Conservation (phyloP, 257 asterid species). For the Haberlea rhodopensis region DNA sequence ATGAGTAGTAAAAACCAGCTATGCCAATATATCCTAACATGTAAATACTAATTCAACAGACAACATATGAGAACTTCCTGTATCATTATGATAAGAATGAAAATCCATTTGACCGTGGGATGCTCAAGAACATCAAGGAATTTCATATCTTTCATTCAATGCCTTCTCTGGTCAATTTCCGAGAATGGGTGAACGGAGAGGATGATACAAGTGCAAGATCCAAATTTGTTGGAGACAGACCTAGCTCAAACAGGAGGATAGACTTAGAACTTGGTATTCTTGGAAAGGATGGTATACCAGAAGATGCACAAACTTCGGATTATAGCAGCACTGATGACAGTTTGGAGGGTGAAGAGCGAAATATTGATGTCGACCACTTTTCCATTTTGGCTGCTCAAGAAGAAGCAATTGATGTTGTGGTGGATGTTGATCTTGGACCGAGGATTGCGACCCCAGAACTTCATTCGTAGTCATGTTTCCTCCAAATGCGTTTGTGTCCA, state of each 20-base stretch:
- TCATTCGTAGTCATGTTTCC: constrained; percentile 41
- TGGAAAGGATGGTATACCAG: constrained; percentile 43
- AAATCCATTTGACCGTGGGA: constrained; percentile 66
- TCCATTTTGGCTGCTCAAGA: constrained; percentile 32
- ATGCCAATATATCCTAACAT: constrained; percentile 9
- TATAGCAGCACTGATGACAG: constrained; percentile 48
- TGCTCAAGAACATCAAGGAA: constrained; percentile 57
- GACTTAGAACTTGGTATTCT: constrained; percentile 55
- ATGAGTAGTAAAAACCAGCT: no score
- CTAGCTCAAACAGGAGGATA: constrained; percentile 44
- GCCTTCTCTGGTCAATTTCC: constrained; percentile 59
- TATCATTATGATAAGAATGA: constrained; percentile 78
- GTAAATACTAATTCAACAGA: constrained; percentile 42
- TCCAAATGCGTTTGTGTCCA: no score
- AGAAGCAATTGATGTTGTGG: constrained; percentile 21
- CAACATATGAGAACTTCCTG: constrained; percentile 83
- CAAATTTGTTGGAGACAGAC: constrained; percentile 39
- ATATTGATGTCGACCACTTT: constrained; percentile 32
- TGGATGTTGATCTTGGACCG: constrained; percentile 39
- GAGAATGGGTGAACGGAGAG: constrained; percentile 64
- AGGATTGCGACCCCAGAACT: constrained; percentile 34
- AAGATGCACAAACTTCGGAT: constrained; percentile 48
- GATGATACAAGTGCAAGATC: constrained; percentile 46
- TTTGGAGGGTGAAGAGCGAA: constrained; percentile 39
- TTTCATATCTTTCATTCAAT: constrained; percentile 44